Conservation (phyloP, 2,329 filamentous ascomycete genomes). For the Mycosphaerella arachidis region DNA sequence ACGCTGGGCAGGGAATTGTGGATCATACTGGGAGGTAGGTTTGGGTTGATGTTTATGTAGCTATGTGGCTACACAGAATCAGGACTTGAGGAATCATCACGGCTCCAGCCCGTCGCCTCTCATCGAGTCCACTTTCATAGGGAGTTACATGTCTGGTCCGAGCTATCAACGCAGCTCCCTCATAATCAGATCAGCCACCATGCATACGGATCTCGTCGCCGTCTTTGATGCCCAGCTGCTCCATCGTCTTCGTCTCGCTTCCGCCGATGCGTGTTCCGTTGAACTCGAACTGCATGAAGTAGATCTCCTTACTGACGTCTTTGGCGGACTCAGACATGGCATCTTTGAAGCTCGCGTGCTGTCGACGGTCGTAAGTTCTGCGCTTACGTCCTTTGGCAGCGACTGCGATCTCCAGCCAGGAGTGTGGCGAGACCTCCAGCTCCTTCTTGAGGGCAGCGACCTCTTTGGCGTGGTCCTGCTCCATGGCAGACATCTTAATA, state of each 20-base stretch:
- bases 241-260: background rate
- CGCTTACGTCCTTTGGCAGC: background rate
- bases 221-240: slow-evolving; percentile 1
- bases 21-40: background rate
- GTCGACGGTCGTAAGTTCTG: background rate
- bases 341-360: background rate
- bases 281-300: background rate
- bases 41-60: too few species aligned
- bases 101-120: too few species aligned
- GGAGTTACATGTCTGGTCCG: background rate
- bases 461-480: too few species aligned
- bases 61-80: too few species aligned
- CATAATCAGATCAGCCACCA: background rate
- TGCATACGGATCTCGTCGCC: background rate
- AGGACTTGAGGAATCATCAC: too few species aligned
- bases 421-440: background rate
- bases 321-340: background rate
- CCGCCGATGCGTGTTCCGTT: background rate
- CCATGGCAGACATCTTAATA: too few species aligned
- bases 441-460: too few species aligned
- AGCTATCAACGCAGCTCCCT: background rate
- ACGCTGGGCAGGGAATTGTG: background rate
- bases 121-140: too few species aligned
- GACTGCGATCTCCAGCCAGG: background rate
- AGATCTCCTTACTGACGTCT: background rate